These are phyloP conservation scores for Lenwebbia sp. DNA, from an alignment of 345 rosid genomes.

Conservation along the genomic window DNA sequence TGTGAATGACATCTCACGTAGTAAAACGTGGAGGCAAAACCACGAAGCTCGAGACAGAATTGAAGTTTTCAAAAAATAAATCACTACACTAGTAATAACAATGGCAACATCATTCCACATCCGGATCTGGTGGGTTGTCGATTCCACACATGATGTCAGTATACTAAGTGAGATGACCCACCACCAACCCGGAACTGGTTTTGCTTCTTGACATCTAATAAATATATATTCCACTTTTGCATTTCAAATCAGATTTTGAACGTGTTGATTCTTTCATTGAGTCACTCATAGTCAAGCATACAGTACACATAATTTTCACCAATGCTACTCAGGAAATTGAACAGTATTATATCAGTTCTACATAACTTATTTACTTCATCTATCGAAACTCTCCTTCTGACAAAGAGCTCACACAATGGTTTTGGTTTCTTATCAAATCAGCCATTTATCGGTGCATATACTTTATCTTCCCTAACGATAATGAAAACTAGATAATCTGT, in stretches of 20 bases:
- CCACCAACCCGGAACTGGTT: neutral
- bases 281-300: neutral
- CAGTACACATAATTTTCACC: neutral
- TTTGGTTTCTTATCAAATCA: neutral
- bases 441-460: neutral
- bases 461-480: neutral
- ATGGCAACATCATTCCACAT: neutral
- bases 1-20: neutral
- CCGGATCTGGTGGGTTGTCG: neutral
- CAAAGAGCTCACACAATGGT: neutral
- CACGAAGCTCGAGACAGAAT: neutral
- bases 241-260: neutral
- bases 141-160: neutral
- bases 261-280: neutral
- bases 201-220: neutral
- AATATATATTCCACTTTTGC: neutral
- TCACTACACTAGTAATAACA: neutral
- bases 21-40: neutral
- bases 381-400: neutral
- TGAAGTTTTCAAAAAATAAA: neutral
- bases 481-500: neutral
- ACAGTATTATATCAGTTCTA: neutral
- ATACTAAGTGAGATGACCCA: neutral
- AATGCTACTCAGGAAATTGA: neutral
- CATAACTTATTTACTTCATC: neutral